Conservation (phyloP, 768 basidiomycete genomes). For the Kwoniella europaea region DNA sequence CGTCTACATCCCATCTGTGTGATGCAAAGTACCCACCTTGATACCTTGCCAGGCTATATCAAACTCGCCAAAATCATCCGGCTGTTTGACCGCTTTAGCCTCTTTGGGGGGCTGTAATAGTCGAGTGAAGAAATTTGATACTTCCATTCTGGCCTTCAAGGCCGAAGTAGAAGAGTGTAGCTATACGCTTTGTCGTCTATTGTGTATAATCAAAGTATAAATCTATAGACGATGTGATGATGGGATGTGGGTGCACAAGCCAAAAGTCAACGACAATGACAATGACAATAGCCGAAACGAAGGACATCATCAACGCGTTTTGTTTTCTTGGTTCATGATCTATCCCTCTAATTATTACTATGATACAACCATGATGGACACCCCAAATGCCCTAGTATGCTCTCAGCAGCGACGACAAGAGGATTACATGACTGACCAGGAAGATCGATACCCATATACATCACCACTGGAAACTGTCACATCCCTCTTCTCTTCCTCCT, state of each 20-base stretch:
- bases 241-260: not conserved
- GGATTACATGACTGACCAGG: not conserved
- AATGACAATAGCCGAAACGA: conserved; percentile 5
- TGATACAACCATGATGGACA: not conserved
- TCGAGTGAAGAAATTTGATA: conserved; percentile 47
- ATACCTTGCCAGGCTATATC: conserved; percentile 47
- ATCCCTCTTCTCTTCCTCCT: conserved; percentile 28
- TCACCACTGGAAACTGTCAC: conserved; percentile 27
- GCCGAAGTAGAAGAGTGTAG: not conserved
- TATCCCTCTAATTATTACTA: not conserved
- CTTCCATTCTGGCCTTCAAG: conserved; percentile 37
- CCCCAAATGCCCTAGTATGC: not conserved
- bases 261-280: not conserved
- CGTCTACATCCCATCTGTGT: not conserved
- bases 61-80: conserved; percentile 45
- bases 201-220: not conserved
- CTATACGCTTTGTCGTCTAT: not conserved
- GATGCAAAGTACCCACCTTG: conserved; percentile 29
- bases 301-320: not conserved
- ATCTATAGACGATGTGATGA: not conserved
- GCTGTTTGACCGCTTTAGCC: conserved; percentile 4
- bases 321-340: not conserved
- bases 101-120: conserved; percentile 44
- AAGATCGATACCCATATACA: not conserved
- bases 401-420: not conserved